A percentile compares a stretch with the other conserved stretches of the same genome.
These are phyloP conservation scores for Wickerhamiella spandovensis DNA, from an alignment of 805 yeast genomes.

Conservation along the genomic window DNA sequence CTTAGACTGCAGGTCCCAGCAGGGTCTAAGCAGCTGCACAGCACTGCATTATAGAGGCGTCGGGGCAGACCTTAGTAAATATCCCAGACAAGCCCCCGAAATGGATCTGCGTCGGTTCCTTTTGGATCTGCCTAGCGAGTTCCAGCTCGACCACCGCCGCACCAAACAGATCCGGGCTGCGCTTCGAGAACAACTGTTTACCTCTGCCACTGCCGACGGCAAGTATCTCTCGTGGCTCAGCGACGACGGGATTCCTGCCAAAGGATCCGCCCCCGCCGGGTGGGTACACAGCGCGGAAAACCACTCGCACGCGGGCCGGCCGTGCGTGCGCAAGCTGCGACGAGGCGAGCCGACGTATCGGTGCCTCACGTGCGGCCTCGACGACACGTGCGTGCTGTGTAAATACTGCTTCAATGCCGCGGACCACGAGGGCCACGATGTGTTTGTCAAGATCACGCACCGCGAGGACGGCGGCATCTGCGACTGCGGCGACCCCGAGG, in stretches of 20 bases:
- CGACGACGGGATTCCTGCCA: neutral
- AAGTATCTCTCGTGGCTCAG: conserved; percentile 20
- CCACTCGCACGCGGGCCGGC: conserved; percentile 43
- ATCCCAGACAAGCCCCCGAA: neutral
- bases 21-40: too few species aligned
- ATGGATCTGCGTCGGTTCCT: conserved; percentile 13
- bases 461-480: conserved; percentile 62
- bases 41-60: too few species aligned
- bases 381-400: conserved; percentile 78
- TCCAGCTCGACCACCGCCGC: conserved; percentile 17
- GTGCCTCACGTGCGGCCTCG: conserved; percentile 62
- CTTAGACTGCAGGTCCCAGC: too few species aligned
- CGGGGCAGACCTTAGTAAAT: too few species aligned
- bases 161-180: conserved; percentile 18
- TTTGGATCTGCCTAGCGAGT: conserved; percentile 21
- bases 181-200: conserved; percentile 31
- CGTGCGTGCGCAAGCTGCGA: conserved; percentile 60
- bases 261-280: conserved; percentile 8
- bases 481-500: conserved; percentile 84
- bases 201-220: conserved; percentile 32
- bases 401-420: conserved; percentile 57
- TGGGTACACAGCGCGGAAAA: conserved; percentile 15
- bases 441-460: conserved; percentile 47
- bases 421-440: conserved; percentile 60
- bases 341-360: conserved; percentile 75